Conservation (phyloP, 345 rosid species). For the Gossypium herbaceum region DNA sequence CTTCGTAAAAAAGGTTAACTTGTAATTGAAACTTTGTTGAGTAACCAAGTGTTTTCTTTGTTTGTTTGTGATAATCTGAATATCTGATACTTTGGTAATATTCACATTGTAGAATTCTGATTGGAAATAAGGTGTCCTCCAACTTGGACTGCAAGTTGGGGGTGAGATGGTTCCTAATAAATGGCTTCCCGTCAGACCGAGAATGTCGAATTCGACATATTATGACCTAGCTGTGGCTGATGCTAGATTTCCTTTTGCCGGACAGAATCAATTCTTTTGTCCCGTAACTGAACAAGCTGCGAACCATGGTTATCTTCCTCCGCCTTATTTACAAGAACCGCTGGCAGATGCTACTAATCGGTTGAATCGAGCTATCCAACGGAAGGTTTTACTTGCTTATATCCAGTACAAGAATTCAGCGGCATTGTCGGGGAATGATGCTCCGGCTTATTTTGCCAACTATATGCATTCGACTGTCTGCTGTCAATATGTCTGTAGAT, state of each 20-base stretch:
- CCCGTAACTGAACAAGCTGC: neutral
- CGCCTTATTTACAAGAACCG: constrained; percentile 20
- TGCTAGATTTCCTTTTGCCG: neutral
- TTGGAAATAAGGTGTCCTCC: neutral
- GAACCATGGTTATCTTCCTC: constrained; percentile 15
- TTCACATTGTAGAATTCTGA: neutral
- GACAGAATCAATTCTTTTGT: neutral
- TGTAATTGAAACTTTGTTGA: neutral
- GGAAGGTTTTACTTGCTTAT: constrained; percentile 26
- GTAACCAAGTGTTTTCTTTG: neutral
- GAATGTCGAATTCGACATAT: constrained; percentile 5
- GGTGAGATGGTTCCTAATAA: constrained; percentile 7
- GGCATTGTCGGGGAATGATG: constrained; percentile 1
- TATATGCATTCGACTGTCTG: constrained; percentile 30
- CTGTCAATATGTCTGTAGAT: constrained; percentile 19
- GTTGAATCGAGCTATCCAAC: constrained; percentile 10
- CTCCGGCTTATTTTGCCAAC: constrained; percentile 22
- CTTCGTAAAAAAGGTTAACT: constrained; percentile 4
- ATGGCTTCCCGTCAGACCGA: neutral
- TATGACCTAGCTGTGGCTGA: constrained; percentile 11
- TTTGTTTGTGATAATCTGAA: neutral
- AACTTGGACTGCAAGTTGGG: constrained; percentile 11
- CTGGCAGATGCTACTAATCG: neutral
- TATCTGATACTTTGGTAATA: neutral
- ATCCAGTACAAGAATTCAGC: constrained; percentile 18